Evolutionary conservation across 2,329 filamentous ascomycete genomes (phyloP), one percentile per base, ranked within the genome.

Genomic region (Aspergillus phoenicis): DNA sequence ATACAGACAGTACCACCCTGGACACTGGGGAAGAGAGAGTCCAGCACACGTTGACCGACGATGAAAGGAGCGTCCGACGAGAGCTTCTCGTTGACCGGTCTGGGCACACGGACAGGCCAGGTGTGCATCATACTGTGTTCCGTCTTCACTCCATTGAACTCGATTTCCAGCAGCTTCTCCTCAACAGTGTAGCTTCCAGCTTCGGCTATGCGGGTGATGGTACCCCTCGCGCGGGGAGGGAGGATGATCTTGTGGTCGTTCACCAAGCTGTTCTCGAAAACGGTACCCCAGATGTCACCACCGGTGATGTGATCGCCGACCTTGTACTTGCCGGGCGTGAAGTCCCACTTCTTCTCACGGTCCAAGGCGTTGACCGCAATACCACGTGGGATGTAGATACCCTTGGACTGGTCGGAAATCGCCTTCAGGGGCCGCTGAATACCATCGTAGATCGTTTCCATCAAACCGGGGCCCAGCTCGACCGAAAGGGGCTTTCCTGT

Each of bases 391-490:
- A 99, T 99, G 80, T 99, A 99, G 79, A 99, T 99, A 79, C 91
- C 93, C 74, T 92, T 83, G 56, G 93, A 88, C 52, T 85, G 80
- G 43, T 89, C 82, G 69, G 91, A 84, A 73, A 99, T 99, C 68
- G 87, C 88, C 80, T 89, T 89, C 71, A 99, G 88, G 54, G 95
- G 95, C 75, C 95, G 89, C 80, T 99, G 95, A 73, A 99, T 99
- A 82, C 95, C 95, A 78, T 99, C 95, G 84, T 98, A 99, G 79
- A 99, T 99, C 69, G 95, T 97, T 82, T 98, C 94, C 86, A 99
- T 92, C 78, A 99, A 84, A 76, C 95, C 95, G 66, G 95, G 95
- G 54, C 95, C 95, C 52, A 99, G 89, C 80, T 99, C 95, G 80
- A 99, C 95, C 61, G 95, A 97, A 59, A 99, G 84, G 66, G 95